Conservation (phyloP, 345 rosid species). For the Durio zibethinus region DNA sequence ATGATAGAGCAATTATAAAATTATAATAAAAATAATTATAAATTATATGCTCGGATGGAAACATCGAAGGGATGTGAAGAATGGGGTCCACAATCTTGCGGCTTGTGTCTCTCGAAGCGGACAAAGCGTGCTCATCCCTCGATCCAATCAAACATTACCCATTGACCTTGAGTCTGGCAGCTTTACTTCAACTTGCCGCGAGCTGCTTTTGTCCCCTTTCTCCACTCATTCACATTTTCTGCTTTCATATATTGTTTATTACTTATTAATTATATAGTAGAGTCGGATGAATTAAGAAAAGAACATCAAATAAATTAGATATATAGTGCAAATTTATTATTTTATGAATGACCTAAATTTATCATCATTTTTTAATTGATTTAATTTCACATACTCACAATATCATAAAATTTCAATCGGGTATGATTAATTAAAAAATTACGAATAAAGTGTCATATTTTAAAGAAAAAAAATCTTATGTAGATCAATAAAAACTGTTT, state of each 20-base stretch:
- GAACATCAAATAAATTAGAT: not conserved
- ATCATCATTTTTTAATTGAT: too few relatives aligned
- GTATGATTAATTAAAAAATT: too few relatives aligned
- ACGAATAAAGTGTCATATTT: too few relatives aligned
- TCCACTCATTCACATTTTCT: not conserved
- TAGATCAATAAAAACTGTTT: too few relatives aligned
- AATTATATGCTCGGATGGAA: not conserved
- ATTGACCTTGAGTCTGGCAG: not conserved
- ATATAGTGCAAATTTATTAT: too few relatives aligned
- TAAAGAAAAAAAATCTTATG: too few relatives aligned
- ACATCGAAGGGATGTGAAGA: not conserved
- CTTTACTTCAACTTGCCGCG: not conserved
- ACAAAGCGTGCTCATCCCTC: conserved; percentile 21
- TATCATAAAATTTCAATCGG: too few relatives aligned
- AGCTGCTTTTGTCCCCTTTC: not conserved
- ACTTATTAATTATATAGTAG: too few relatives aligned
- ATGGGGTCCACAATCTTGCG: conserved; percentile 4
- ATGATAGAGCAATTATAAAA: too few relatives aligned
- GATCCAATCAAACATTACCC: not conserved
- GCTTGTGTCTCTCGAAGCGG: conserved; percentile 6
- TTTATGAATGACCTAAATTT: too few relatives aligned
- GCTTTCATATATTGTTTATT: not conserved
- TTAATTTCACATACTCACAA: too few relatives aligned
- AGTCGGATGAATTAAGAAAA: not conserved
- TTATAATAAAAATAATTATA: too few relatives aligned